Evolutionary conservation across 257 asterid genomes (phyloP), one percentile per base, ranked within the genome.

Genomic region (Linderniella brevidens): DNA sequence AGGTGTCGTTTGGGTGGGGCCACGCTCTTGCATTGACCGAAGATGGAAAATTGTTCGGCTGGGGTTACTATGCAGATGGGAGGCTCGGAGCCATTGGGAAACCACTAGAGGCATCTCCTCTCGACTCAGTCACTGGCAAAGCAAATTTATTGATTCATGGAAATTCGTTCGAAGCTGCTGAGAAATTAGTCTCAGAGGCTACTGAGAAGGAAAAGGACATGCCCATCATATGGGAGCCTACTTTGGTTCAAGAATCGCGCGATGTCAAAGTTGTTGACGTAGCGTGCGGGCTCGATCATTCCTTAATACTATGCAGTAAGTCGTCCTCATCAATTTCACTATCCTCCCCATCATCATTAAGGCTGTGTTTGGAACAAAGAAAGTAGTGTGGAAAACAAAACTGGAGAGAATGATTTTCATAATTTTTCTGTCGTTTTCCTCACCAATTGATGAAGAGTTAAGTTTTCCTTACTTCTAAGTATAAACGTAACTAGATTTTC

Each of bases 31-130:
- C 94, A 4, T 61, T 90, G 56, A 70, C 93, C 52, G 68, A 62
- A 58, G 65, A 58, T 46, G 96, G 96, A 46, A 85, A 75, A 61
- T 51, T 90, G 68, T 85, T 85, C 46, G 93, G 98, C 43, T 90
- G 98, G 98, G 98, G 98, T 65, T 90, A 85, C 58, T 81, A 72
- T 69, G 93, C 96, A 15, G 98, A 90, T 75, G 93, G 98, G 20
- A 73, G 98, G 68, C 64, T 88, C 59, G 98, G 98, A 46, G 70
- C 60, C 64, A 61, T 81, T 25, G 85, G 82, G 11, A 77, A 59
- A 57, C 49, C 57, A 32, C 62, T 79, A 20, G 96, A 74, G 77
- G 64, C 76, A 41, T 88, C 94, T 53, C 88, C 93, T 13, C 74
- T 90, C 19, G 96, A 90, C 67, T 75, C 85, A 15, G 41, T 47